phyloP scores from a whole-genome alignment of 2,329 filamentous ascomycete species.

The Ophiosphaerella herpotricha region DNA sequence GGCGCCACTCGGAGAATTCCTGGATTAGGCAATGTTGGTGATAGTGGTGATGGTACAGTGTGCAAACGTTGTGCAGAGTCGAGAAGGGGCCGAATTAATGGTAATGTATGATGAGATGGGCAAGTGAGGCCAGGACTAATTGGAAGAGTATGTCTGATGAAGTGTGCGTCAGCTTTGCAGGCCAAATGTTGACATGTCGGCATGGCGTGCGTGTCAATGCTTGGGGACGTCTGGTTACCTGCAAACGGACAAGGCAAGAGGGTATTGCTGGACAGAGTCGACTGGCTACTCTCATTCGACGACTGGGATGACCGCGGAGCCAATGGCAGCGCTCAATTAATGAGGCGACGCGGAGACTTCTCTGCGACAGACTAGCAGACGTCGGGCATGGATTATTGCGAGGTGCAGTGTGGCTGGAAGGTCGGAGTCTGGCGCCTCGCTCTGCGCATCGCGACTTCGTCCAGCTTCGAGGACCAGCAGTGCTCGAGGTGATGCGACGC shows the following conservation, averaged over 20 bases:
- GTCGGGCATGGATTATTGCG: slow-evolving; percentile 37
- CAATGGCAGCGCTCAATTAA: slow-evolving; percentile 38
- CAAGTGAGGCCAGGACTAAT: slow-evolving; percentile 2
- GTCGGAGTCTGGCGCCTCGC: slow-evolving; percentile 33
- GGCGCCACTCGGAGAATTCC: slow-evolving; percentile 38
- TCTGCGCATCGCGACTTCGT: slow-evolving; percentile 47
- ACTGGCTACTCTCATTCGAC: slow-evolving; percentile 41
- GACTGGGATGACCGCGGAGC: slow-evolving; percentile 24
- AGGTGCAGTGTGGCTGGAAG: slow-evolving; percentile 38
- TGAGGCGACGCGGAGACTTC: slow-evolving; percentile 39
- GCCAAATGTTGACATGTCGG: slow-evolving; percentile 12
- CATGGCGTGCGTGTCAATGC: slow-evolving; percentile 27
- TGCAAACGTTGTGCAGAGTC: slow-evolving; percentile 8
- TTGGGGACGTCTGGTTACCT: slow-evolving; percentile 35
- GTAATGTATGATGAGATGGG: slow-evolving; percentile 21
- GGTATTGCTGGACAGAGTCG: slow-evolving; percentile 29
- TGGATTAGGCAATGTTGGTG: slow-evolving; percentile 32
- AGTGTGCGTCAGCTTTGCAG: slow-evolving; percentile 28
- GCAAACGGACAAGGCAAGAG: slow-evolving; percentile 37
- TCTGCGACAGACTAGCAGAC: slow-evolving; percentile 40
- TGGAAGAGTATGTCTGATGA: not conserved
- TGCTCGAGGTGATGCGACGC: slow-evolving; percentile 38
- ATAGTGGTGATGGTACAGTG: slow-evolving; percentile 26
- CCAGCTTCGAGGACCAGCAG: slow-evolving; percentile 30
- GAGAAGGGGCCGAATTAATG: slow-evolving; percentile 9